Evolutionary conservation across 2,329 filamentous ascomycete genomes (phyloP).

Genomic region (Microdochium nivale): DNA sequence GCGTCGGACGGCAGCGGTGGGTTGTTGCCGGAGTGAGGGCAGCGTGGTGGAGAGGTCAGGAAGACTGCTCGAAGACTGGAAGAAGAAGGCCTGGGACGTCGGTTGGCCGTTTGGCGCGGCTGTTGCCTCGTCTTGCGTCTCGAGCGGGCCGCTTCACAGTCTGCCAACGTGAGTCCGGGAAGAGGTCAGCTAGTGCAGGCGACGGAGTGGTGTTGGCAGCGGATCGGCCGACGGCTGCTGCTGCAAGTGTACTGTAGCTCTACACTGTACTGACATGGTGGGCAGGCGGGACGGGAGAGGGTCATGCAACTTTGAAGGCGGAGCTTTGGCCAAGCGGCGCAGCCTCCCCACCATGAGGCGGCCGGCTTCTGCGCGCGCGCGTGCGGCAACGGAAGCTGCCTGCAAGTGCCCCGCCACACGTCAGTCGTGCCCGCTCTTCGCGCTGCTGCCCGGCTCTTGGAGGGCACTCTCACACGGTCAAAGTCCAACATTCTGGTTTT

Average conservation of each 20-base stretch:
- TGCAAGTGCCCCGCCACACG: too few relatives aligned
- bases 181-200: not conserved
- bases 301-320: too few relatives aligned
- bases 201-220: not conserved
- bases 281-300: slow-evolving; percentile 1
- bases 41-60: not conserved
- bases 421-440: too few relatives aligned
- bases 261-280: not conserved
- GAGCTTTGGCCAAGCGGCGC: too few relatives aligned
- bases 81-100: too few relatives aligned
- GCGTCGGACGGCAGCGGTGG: not conserved
- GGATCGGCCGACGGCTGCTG: not conserved
- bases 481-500: too few relatives aligned
- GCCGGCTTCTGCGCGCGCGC: too few relatives aligned
- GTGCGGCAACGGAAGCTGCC: too few relatives aligned
- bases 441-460: too few relatives aligned
- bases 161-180: not conserved
- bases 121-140: not conserved
- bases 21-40: not conserved
- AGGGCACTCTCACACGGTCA: too few relatives aligned
- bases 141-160: not conserved
- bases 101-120: not conserved
- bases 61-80: not conserved
- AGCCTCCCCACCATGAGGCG: too few relatives aligned
- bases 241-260: too few relatives aligned